Percentiles rank a stretch among this genome's conserved stretches.
These are phyloP conservation scores for Micractinium sp. DNA, from an alignment of 139 green algal genomes.

Conservation along the genomic window DNA sequence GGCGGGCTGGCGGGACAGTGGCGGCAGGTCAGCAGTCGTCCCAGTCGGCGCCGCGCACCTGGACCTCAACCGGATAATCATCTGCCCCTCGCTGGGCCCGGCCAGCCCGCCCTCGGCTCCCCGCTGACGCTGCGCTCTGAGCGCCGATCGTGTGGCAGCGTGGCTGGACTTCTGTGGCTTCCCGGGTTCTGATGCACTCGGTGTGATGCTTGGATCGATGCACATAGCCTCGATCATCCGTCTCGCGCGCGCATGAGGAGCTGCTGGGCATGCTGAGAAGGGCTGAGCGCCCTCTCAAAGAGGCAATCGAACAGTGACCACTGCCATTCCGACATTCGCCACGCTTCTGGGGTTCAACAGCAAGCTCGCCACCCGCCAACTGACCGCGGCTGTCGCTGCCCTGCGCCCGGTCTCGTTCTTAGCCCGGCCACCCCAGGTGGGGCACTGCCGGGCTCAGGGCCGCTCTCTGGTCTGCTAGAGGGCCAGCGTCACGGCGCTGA, in stretches of 20 bases:
- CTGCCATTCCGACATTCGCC: neutral
- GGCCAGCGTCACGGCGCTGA: too few species aligned
- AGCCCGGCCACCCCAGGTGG: too few species aligned
- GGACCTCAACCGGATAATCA: conserved; percentile 78
- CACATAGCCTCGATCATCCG: too few species aligned
- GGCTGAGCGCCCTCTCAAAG: neutral
- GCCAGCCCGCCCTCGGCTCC: neutral
- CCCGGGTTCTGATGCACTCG: neutral
- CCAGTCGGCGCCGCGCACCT: conserved; percentile 35
- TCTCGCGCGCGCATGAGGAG: too few species aligned
- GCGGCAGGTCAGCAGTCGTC: neutral
- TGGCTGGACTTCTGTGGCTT: neutral
- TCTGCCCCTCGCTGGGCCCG: conserved; percentile 25
- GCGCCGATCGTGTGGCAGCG: neutral
- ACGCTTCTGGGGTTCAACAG: neutral
- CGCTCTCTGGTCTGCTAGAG: too few species aligned
- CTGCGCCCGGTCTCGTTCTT: neutral
- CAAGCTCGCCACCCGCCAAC: neutral
- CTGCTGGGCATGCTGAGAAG: neutral
- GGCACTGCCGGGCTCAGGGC: too few species aligned
- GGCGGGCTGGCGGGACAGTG: neutral
- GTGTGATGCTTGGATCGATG: too few species aligned
- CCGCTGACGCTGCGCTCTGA: neutral
- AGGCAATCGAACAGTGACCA: neutral
- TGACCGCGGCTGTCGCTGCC: neutral